A percentile compares a stretch with the other conserved stretches of the same genome.
These are phyloP conservation scores for Beta macrorhiza DNA, from an alignment of 179 eudicot species.

Conservation along the genomic window DNA sequence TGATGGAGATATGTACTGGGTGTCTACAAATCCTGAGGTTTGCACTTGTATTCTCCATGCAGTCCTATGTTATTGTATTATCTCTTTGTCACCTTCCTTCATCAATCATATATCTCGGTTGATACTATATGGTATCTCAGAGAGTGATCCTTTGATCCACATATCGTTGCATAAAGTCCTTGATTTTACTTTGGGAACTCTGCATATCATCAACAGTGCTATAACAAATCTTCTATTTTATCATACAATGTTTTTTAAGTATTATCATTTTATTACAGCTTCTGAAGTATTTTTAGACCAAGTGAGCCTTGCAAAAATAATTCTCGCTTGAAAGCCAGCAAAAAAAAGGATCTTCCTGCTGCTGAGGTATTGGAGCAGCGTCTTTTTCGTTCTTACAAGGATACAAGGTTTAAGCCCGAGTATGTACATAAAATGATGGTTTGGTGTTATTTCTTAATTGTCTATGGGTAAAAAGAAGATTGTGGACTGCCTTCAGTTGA, in stretches of 20 bases:
- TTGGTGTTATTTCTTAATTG: background rate
- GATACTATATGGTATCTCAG: background rate
- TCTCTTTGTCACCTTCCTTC: too few relatives aligned
- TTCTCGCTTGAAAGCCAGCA: conserved; percentile 28
- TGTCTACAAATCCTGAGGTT: conserved; percentile 68
- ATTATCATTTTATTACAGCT: conserved; percentile 40
- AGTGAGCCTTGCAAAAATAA: conserved; percentile 58
- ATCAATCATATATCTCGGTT: too few relatives aligned
- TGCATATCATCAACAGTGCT: background rate
- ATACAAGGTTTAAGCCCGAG: conserved; percentile 49
- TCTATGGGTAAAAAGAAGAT: background rate
- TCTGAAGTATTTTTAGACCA: conserved; percentile 38
- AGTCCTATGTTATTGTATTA: too few relatives aligned
- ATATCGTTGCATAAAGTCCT: too few relatives aligned
- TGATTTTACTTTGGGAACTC: too few relatives aligned
- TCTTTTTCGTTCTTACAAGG: conserved; percentile 41
- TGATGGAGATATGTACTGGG: conserved; percentile 88
- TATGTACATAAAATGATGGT: conserved; percentile 18
- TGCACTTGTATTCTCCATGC: background rate
- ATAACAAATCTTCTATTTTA: background rate
- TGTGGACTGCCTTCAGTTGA: background rate
- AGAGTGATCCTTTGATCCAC: background rate
- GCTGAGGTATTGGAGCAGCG: conserved; percentile 43
- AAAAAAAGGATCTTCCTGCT: conserved; percentile 39
- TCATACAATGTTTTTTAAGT: background rate